Percentiles rank a stretch among this genome's conserved stretches.
Evolutionary conservation across 2,329 filamentous ascomycete species (phyloP).

Genomic region (Stagonosporopsis rhizophila): DNA sequence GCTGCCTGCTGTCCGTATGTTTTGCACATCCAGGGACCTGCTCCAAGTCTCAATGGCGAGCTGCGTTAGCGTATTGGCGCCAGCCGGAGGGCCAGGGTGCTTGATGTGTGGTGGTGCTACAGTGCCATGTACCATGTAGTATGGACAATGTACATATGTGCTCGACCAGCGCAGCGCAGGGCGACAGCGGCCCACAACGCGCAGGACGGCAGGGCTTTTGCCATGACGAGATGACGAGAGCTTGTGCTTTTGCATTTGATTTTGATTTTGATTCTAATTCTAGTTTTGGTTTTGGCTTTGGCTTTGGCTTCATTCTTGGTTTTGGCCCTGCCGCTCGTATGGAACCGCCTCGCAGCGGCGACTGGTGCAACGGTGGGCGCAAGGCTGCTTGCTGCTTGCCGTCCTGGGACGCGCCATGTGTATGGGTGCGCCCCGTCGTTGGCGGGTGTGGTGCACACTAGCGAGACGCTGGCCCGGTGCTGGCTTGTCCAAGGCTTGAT

Average conservation of each 20-base stretch:
- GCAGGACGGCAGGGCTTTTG: too few relatives aligned
- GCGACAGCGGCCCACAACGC: not conserved
- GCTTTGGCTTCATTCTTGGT: not conserved
- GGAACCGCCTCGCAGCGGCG: conserved; percentile 14
- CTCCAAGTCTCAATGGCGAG: conserved; percentile 24
- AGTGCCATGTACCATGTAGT: not conserved
- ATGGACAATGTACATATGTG: not conserved
- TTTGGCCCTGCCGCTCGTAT: conserved; percentile 4
- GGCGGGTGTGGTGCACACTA: conserved; percentile 31
- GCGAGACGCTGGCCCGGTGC: not conserved
- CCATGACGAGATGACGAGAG: not conserved
- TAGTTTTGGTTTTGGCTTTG: not conserved
- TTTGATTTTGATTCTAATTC: too few relatives aligned
- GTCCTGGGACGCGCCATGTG: too few relatives aligned
- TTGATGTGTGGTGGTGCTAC: conserved; percentile 5
- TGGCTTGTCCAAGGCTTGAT: too few relatives aligned
- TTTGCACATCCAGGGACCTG: conserved; percentile 15
- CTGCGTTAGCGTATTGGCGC: conserved; percentile 23
- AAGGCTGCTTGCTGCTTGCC: conserved; percentile 4
- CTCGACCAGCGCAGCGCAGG: not conserved
- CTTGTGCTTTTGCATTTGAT: not conserved
- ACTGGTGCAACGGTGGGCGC: conserved; percentile 7
- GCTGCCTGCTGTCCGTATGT: conserved; percentile 15
- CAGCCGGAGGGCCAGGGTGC: conserved; percentile 12
- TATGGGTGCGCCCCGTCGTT: conserved; percentile 1